These are phyloP conservation scores for Cystoisospora suis DNA, from an alignment of 169 alveolate species.

Conservation along the genomic window DNA sequence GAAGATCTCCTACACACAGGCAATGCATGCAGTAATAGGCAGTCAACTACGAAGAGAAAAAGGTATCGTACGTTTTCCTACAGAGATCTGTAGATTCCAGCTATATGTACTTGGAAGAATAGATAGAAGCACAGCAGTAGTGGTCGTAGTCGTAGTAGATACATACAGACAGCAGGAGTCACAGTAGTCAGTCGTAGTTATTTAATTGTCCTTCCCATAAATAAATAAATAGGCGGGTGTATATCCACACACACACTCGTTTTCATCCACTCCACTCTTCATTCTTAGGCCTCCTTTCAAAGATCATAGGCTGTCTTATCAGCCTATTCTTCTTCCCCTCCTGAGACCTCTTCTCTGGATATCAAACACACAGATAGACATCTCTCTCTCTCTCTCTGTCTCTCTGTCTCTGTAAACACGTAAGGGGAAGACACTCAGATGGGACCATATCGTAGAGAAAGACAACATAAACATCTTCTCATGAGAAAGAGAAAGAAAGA, in stretches of 20 bases:
- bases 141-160: neutral
- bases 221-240: neutral
- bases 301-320: too few relatives aligned
- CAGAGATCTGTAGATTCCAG: neutral
- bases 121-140: neutral
- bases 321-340: neutral
- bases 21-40: too few relatives aligned
- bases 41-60: neutral
- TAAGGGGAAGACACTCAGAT: too few relatives aligned
- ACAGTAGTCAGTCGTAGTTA: neutral
- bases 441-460: neutral
- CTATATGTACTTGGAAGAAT: too few relatives aligned
- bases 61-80: neutral
- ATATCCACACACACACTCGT: neutral
- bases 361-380: neutral
- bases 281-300: too few relatives aligned
- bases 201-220: neutral
- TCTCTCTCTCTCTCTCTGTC: neutral
- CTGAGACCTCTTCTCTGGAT: neutral
- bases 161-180: neutral
- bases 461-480: neutral
- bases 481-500: neutral
- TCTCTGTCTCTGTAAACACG: neutral
- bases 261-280: neutral
- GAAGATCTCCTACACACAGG: too few relatives aligned